These are phyloP conservation scores for Aspergillus viridinutans DNA, from an alignment of 2,329 filamentous ascomycete species.

Conservation along the genomic window DNA sequence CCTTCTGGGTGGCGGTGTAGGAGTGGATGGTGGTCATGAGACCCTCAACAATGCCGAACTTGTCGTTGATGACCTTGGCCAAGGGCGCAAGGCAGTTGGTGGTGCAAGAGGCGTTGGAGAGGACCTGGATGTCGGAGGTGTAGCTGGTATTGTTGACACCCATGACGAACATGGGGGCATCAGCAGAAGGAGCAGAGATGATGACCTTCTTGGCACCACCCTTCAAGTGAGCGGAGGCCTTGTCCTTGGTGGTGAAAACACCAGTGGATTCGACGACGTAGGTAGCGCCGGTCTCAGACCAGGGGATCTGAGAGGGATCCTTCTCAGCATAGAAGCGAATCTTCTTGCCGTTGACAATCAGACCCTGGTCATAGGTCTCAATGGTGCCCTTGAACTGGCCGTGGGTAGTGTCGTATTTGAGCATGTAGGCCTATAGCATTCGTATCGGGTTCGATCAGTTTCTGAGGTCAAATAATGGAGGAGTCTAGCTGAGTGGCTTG, in stretches of 20 bases:
- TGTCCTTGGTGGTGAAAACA: conserved; percentile 98
- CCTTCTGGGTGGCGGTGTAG: conserved; percentile 99
- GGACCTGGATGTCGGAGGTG: conserved; percentile 83
- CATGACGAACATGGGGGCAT: conserved; percentile 99
- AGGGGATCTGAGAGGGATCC: conserved; percentile 86
- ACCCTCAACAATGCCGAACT: conserved; percentile 95
- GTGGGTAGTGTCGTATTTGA: conserved; percentile 98
- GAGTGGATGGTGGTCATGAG: conserved; percentile 99
- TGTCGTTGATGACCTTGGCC: conserved; percentile 98
- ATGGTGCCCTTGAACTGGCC: conserved; percentile 93
- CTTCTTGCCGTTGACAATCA: conserved; percentile 89
- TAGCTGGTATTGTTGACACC: conserved; percentile 96
- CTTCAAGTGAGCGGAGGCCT: conserved; percentile 90
- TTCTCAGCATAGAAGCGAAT: conserved; percentile 92
- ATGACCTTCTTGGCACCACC: conserved; percentile 98
- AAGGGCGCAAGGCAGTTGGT: conserved; percentile 99
- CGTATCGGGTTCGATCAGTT: conserved; percentile 5
- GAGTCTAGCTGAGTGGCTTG: not conserved
- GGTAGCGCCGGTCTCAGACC: conserved; percentile 78
- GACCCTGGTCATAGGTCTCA: conserved; percentile 64
- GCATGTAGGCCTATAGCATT: conserved; percentile 83
- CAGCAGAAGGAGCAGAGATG: conserved; percentile 57
- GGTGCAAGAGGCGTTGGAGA: conserved; percentile 99
- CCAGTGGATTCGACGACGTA: conserved; percentile 98
- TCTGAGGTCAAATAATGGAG: not conserved